Evolutionary conservation across 2,329 filamentous ascomycete genomes (phyloP).

Genomic region (Penicillium psychrosexuale): DNA sequence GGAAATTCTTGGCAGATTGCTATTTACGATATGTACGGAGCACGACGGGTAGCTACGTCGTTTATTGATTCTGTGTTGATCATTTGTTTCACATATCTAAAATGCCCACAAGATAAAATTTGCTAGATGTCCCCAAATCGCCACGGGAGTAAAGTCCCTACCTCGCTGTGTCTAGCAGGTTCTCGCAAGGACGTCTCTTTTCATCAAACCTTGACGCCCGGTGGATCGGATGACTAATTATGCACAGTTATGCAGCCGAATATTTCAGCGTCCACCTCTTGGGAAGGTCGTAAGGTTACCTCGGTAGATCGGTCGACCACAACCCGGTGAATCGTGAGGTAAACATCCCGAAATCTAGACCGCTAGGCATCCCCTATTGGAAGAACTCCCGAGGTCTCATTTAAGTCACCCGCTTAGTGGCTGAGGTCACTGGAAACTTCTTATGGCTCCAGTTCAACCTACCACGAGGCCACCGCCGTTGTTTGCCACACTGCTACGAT

Average conservation of each 20-base stretch:
- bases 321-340: background rate
- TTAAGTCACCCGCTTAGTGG: background rate
- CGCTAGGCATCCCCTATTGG: background rate
- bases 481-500: slow-evolving; percentile 22
- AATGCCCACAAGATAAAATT: background rate
- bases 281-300: background rate
- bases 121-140: background rate
- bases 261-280: background rate
- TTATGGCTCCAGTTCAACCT: slow-evolving; percentile 15
- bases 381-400: background rate
- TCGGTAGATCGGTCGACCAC: background rate
- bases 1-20: background rate
- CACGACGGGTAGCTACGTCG: too few relatives aligned
- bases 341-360: background rate
- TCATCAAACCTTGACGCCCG: too few relatives aligned
- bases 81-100: background rate
- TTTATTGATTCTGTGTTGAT: too few relatives aligned
- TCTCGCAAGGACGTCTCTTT: too few relatives aligned
- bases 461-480: slow-evolving; percentile 8
- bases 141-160: background rate
- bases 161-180: too few relatives aligned
- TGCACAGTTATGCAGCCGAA: slow-evolving; percentile 1
- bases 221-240: slow-evolving; percentile 10
- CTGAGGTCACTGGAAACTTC: background rate
- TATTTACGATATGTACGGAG: background rate